Conservation (phyloP, 2,329 filamentous ascomycete genomes). For the Penicillium occitanis region DNA sequence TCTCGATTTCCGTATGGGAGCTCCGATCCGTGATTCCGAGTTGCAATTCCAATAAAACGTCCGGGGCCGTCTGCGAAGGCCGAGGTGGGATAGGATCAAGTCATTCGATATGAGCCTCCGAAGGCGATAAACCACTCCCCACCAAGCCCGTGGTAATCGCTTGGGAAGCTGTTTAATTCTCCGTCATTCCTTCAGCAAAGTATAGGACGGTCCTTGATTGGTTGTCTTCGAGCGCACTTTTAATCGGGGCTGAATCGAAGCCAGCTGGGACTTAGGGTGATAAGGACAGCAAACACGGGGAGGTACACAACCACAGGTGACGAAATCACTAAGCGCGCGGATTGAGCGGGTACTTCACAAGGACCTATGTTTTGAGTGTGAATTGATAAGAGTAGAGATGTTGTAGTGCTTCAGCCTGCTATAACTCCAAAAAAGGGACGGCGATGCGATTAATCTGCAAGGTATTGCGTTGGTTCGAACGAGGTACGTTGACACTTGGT, state of each 20-base stretch:
- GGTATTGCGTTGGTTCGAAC: background rate
- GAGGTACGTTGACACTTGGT: background rate
- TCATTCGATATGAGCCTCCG: slow-evolving; percentile 38
- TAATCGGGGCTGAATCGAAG: background rate
- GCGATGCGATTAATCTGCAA: slow-evolving; percentile 13
- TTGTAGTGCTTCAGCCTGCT: background rate
- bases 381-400: background rate
- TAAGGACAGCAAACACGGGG: slow-evolving; percentile 14
- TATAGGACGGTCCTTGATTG: background rate
- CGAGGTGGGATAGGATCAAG: slow-evolving; percentile 19
- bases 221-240: background rate
- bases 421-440: background rate
- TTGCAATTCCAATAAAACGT: slow-evolving; percentile 24
- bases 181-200: slow-evolving; percentile 19
- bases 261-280: background rate
- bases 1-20: background rate
- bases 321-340: slow-evolving; percentile 13
- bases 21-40: background rate
- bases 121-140: slow-evolving; percentile 29
- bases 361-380: background rate
- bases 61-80: slow-evolving; percentile 20
- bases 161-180: slow-evolving; percentile 18
- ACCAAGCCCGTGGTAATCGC: slow-evolving; percentile 22
- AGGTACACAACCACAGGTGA: slow-evolving; percentile 10
- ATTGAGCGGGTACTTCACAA: background rate